These are phyloP conservation scores for Fusarium sp. DNA, from an alignment of 2,329 filamentous ascomycete genomes.

Conservation along the genomic window DNA sequence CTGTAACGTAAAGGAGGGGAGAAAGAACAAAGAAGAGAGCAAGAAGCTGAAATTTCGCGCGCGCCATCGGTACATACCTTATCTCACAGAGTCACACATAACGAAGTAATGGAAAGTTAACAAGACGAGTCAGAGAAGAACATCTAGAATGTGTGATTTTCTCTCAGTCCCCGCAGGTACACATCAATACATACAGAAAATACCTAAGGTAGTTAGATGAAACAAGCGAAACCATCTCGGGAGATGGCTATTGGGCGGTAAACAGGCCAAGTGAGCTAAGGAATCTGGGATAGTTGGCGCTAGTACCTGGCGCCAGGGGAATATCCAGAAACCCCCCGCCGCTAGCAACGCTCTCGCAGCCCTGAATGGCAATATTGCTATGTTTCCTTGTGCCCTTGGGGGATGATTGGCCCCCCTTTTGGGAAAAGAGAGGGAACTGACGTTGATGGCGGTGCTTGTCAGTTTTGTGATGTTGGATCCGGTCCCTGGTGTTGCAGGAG, in stretches of 20 bases:
- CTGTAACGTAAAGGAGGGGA: not conserved
- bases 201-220: conserved; percentile 14
- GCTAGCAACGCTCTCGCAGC: conserved; percentile 18
- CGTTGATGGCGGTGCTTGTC: conserved; percentile 22
- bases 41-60: not conserved
- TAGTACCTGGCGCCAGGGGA: conserved; percentile 28
- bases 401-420: conserved; percentile 36
- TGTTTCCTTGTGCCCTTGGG: not conserved
- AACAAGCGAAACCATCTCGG: conserved; percentile 24
- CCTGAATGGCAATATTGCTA: conserved; percentile 21
- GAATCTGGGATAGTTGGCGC: not conserved
- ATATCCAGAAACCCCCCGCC: conserved; percentile 19
- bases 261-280: not conserved
- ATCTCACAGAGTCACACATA: not conserved
- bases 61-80: not conserved
- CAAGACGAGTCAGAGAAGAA: not conserved
- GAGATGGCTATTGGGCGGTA: conserved; percentile 19
- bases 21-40: not conserved
- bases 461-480: conserved; percentile 24
- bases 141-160: conserved; percentile 15
- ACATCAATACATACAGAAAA: not conserved
- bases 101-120: not conserved
- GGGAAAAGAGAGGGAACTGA: not conserved
- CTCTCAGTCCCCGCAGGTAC: conserved; percentile 8
- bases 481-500: conserved; percentile 3